Conservation (phyloP, 2,329 filamentous ascomycete species). For the Ceratocystis smalleyi region DNA sequence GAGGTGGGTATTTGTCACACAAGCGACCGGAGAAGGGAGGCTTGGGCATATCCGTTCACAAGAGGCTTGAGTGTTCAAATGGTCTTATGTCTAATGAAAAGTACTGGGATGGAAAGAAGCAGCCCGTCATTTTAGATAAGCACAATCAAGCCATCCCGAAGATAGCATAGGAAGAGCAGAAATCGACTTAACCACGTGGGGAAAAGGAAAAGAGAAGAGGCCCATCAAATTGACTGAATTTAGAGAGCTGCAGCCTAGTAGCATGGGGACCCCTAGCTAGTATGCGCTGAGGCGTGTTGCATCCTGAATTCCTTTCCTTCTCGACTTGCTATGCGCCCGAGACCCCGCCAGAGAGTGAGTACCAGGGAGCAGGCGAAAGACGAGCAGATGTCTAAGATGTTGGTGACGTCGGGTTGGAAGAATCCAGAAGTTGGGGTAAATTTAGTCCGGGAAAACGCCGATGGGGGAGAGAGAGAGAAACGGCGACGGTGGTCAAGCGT, state of each 20-base stretch:
- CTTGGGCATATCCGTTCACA: not conserved
- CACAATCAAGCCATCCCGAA: not conserved
- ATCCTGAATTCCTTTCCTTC: not conserved
- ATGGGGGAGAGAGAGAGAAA: not conserved
- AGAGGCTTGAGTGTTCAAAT: not conserved
- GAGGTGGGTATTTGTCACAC: not conserved
- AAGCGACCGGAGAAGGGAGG: not conserved
- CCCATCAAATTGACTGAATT: not conserved
- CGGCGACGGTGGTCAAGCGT: no score
- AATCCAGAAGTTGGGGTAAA: not conserved
- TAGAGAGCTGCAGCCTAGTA: not conserved
- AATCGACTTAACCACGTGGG: not conserved
- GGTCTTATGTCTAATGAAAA: not conserved
- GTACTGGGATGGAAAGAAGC: not conserved
- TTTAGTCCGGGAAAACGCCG: not conserved
- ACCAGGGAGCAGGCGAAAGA: not conserved
- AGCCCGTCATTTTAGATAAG: not conserved
- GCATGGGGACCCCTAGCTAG: not conserved
- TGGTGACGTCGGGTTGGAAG: not conserved
- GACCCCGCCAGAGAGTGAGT: not conserved
- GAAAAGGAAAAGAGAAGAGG: not conserved
- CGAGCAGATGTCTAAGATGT: not conserved
- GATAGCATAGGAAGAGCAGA: not conserved
- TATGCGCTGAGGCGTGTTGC: not conserved
- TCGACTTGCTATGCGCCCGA: not conserved